phyloP scores from a whole-genome alignment of 202 grass and related monocot genomes.

The Elaeis oleifera region DNA sequence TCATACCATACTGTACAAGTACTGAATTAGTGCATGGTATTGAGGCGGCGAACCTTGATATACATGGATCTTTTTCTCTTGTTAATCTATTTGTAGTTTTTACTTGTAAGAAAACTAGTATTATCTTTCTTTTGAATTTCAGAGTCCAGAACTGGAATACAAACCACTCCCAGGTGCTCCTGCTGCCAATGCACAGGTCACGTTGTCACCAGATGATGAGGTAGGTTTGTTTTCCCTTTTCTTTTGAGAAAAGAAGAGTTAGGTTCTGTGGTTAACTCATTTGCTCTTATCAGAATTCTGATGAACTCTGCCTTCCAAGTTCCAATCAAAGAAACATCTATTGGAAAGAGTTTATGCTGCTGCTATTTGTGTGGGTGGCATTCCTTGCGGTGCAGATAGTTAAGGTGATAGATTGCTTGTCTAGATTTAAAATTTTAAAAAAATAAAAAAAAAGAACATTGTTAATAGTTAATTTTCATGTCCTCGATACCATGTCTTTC shows the following conservation, averaged over 20 bases:
- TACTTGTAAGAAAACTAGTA: too few species aligned
- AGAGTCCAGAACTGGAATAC: background rate
- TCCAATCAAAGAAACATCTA: slow-evolving; percentile 13
- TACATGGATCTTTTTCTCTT: too few species aligned
- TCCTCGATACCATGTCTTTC: too few species aligned
- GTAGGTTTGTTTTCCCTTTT: background rate
- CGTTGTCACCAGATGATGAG: slow-evolving; percentile 2
- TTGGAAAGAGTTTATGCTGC: slow-evolving; percentile 10
- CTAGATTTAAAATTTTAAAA: too few species aligned
- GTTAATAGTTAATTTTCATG: too few species aligned
- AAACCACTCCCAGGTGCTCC: background rate
- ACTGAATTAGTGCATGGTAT: too few species aligned
- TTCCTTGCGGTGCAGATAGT: slow-evolving; percentile 13
- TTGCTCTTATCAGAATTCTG: too few species aligned
- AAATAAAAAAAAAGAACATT: too few species aligned
- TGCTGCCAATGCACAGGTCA: background rate
- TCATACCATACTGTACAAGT: too few species aligned
- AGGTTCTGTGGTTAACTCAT: too few species aligned
- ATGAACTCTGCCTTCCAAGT: slow-evolving; percentile 1
- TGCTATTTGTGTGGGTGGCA: slow-evolving; percentile 13
- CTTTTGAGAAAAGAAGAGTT: background rate
- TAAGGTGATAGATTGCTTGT: background rate
- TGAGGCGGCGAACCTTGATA: too few species aligned
- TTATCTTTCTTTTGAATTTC: background rate
- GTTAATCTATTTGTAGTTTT: background rate